These are phyloP conservation scores for Skeletonema menzelii DNA, from an alignment of 108 stramenopile genomes.

Conservation along the genomic window DNA sequence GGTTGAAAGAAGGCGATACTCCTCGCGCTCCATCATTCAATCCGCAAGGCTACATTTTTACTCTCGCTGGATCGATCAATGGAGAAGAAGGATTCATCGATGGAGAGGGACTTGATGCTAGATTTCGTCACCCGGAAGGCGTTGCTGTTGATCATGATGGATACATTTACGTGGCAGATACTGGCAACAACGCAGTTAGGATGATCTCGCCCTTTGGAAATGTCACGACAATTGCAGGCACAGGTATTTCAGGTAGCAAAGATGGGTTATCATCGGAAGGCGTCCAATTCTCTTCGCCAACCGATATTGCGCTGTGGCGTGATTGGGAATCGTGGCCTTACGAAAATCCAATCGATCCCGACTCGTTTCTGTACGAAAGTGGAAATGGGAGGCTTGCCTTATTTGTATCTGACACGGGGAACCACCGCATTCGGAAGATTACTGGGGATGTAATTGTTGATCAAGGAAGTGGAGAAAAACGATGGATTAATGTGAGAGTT, in stretches of 20 bases:
- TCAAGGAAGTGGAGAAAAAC: conserved; percentile 29
- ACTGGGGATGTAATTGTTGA: conserved; percentile 31
- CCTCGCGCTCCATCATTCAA: conserved; percentile 45
- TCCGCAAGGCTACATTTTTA: conserved; percentile 58
- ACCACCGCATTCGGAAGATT: conserved; percentile 75
- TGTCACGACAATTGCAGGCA: conserved; percentile 79
- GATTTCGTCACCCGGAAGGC: conserved; percentile 70
- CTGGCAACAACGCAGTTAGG: conserved; percentile 85
- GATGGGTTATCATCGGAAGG: conserved; percentile 43
- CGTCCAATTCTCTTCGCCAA: conserved; percentile 68
- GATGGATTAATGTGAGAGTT: conserved; percentile 49
- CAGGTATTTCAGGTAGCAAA: conserved; percentile 29
- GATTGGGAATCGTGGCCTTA: conserved; percentile 62
- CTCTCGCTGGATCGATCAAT: conserved; percentile 46
- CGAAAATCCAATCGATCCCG: conserved; percentile 36
- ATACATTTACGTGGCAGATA: conserved; percentile 87
- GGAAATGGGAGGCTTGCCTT: conserved; percentile 42
- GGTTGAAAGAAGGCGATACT: conserved; percentile 16
- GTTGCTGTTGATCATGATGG: conserved; percentile 82
- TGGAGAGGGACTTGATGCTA: conserved; percentile 55
- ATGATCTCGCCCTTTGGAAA: conserved; percentile 53
- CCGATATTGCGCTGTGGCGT: conserved; percentile 68
- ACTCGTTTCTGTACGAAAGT: conserved; percentile 42
- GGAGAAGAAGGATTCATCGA: conserved; percentile 66
- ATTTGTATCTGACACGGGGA: conserved; percentile 79